A percentile compares a stretch with the other conserved stretches of the same genome.
phyloP scores from a whole-genome alignment of 805 yeast species.

The Brettanomyces sp. region DNA sequence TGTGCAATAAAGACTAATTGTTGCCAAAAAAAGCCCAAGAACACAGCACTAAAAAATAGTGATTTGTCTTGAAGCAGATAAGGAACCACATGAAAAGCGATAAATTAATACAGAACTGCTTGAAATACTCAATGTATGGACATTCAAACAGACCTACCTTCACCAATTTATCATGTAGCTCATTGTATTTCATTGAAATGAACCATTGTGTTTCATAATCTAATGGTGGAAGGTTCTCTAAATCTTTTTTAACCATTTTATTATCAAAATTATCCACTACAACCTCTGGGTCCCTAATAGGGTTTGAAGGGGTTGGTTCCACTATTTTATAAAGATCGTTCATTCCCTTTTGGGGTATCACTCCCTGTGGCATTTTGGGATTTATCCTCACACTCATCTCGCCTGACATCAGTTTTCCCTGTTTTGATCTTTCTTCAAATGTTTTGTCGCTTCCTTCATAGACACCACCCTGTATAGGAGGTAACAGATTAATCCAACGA shows the following conservation, averaged over 20 bases:
- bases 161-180: conserved; percentile 46
- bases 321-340: conserved; percentile 27
- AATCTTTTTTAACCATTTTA: conserved; percentile 42
- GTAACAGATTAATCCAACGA: conserved; percentile 66
- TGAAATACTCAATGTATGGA: conserved; percentile 61
- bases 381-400: conserved; percentile 30
- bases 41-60: conserved; percentile 50
- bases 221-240: conserved; percentile 49
- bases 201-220: conserved; percentile 57
- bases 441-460: conserved; percentile 19
- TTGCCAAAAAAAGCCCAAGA: conserved; percentile 77
- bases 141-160: conserved; percentile 61
- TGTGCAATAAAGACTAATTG: conserved; percentile 83
- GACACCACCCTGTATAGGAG: conserved; percentile 81
- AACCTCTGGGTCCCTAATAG: conserved; percentile 46
- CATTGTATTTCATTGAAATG: conserved; percentile 49
- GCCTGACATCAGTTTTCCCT: conserved; percentile 25
- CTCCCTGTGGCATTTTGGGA: conserved; percentile 46
- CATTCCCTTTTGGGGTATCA: conserved; percentile 30
- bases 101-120: conserved; percentile 55
- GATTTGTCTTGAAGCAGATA: conserved; percentile 35
- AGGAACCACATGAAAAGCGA: conserved; percentile 42
- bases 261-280: conserved; percentile 52
- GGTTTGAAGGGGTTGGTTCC: conserved; percentile 4
- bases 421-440: background rate